A percentile compares a stretch with the other conserved stretches of the same genome.
Evolutionary conservation across 2,329 filamentous ascomycete genomes (phyloP).

Genomic region (Xylaria sp.): DNA sequence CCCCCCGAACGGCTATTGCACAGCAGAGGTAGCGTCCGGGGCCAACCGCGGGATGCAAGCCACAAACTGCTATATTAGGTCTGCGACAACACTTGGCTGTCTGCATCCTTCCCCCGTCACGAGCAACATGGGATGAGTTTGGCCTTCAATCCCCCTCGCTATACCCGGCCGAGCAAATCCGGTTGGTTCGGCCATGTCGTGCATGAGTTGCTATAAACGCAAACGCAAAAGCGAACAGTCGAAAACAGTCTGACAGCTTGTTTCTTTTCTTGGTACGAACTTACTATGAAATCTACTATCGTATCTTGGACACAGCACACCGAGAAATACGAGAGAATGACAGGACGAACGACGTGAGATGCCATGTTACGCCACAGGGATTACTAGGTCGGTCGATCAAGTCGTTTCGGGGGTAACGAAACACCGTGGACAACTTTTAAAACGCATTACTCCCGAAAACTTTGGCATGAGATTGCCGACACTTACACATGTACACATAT

Average conservation of each 20-base stretch:
- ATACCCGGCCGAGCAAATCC: neutral
- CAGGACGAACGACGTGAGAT: conserved; percentile 30
- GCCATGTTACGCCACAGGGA: conserved; percentile 37
- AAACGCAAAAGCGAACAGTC: neutral
- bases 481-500: conserved; percentile 27
- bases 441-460: conserved; percentile 37
- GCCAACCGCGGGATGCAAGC: conserved; percentile 37
- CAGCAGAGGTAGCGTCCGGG: conserved; percentile 27
- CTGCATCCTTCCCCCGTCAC: conserved; percentile 28
- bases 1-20: conserved; percentile 37
- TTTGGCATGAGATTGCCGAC: conserved; percentile 41
- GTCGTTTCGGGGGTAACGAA: conserved; percentile 36
- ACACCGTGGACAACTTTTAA: conserved; percentile 27
- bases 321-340: conserved; percentile 28
- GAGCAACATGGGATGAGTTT: conserved; percentile 24
- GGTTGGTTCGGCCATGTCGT: conserved; percentile 16
- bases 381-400: conserved; percentile 38
- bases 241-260: neutral
- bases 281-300: neutral
- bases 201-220: conserved; percentile 14
- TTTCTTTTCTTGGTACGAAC: conserved; percentile 15
- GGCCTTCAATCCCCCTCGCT: conserved; percentile 13
- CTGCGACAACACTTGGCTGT: conserved; percentile 27
- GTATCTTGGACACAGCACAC: neutral
- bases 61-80: conserved; percentile 37